Evolutionary conservation across 352 stramenopile genomes (phyloP).

Genomic region (Globisporangium middletonii): DNA sequence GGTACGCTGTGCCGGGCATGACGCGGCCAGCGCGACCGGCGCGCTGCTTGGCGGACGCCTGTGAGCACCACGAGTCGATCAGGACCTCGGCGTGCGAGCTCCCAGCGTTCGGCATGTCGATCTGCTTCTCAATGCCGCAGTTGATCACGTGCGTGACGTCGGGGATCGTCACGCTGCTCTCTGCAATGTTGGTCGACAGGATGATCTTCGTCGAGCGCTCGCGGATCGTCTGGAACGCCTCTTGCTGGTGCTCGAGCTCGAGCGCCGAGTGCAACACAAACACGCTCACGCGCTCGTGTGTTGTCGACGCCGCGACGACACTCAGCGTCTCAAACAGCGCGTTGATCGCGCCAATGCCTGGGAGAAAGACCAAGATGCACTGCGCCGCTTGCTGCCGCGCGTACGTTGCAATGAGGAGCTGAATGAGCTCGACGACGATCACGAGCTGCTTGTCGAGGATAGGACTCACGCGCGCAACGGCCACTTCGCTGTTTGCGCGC

Average conservation of each 20-base stretch:
- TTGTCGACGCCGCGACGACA: slow-evolving; percentile 15
- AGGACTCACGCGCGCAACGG: slow-evolving; percentile 40
- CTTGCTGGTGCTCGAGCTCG: slow-evolving; percentile 70
- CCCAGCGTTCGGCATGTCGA: slow-evolving; percentile 69
- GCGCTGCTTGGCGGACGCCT: slow-evolving; percentile 84
- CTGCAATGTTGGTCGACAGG: slow-evolving; percentile 95
- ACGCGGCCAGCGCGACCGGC: slow-evolving; percentile 90
- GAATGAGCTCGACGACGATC: slow-evolving; percentile 52
- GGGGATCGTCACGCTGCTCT: slow-evolving; percentile 96
- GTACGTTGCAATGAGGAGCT: slow-evolving; percentile 43
- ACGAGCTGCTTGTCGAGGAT: slow-evolving; percentile 62
- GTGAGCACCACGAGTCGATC: slow-evolving; percentile 91
- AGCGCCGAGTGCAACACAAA: slow-evolving; percentile 67
- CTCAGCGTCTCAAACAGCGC: slow-evolving; percentile 73
- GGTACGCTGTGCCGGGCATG: slow-evolving; percentile 87
- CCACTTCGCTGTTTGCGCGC: slow-evolving; percentile 40
- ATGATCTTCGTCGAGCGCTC: slow-evolving; percentile 88
- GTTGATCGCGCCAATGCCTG: slow-evolving; percentile 93
- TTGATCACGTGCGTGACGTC: slow-evolving; percentile 90
- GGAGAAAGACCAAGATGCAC: slow-evolving; percentile 95
- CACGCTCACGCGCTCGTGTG: slow-evolving; percentile 30
- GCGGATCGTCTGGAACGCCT: slow-evolving; percentile 48
- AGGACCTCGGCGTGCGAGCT: slow-evolving; percentile 69
- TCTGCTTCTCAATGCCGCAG: slow-evolving; percentile 80
- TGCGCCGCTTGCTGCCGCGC: slow-evolving; percentile 29